Conservation (phyloP, 2,329 filamentous ascomycete species). For the Fusarium miscanthi region DNA sequence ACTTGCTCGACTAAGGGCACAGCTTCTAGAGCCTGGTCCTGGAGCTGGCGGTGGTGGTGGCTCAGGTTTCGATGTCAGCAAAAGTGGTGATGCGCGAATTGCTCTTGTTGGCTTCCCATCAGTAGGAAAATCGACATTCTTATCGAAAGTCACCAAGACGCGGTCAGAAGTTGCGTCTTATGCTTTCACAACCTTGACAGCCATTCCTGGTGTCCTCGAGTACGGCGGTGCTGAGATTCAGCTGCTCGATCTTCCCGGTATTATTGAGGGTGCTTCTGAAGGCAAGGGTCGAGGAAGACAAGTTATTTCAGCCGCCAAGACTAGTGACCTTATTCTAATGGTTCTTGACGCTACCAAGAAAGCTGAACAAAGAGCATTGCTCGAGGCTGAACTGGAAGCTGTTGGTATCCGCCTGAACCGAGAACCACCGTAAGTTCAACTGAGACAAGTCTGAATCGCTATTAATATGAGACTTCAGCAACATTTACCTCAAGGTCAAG, state of each 20-base stretch:
- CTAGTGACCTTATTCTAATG: conserved; percentile 97
- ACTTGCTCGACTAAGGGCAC: conserved; percentile 91
- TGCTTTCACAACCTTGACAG: conserved; percentile 96
- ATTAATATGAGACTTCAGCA: conserved; percentile 62
- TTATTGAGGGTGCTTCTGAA: conserved; percentile 96
- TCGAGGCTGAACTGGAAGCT: conserved; percentile 93
- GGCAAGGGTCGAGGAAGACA: conserved; percentile 96
- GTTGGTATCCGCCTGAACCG: conserved; percentile 95
- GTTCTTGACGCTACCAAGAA: conserved; percentile 96
- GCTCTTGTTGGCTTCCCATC: conserved; percentile 98
- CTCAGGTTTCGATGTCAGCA: conserved; percentile 91
- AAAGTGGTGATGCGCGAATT: conserved; percentile 95
- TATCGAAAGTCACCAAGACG: conserved; percentile 99
- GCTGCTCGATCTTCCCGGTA: conserved; percentile 95
- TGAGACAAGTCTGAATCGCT: background rate
- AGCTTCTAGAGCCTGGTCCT: conserved; percentile 88
- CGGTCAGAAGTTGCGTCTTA: conserved; percentile 96
- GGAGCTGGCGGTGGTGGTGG: conserved; percentile 83
- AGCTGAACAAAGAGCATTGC: conserved; percentile 87
- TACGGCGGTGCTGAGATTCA: conserved; percentile 99
- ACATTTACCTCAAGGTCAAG: conserved; percentile 97
- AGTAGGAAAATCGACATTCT: conserved; percentile 96
- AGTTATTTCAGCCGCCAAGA: conserved; percentile 98
- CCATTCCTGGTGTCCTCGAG: conserved; percentile 95
- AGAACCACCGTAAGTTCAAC: conserved; percentile 78